These are phyloP conservation scores for Colletotrichum graminicola DNA, from an alignment of 2,329 filamentous ascomycete species.

Conservation along the genomic window DNA sequence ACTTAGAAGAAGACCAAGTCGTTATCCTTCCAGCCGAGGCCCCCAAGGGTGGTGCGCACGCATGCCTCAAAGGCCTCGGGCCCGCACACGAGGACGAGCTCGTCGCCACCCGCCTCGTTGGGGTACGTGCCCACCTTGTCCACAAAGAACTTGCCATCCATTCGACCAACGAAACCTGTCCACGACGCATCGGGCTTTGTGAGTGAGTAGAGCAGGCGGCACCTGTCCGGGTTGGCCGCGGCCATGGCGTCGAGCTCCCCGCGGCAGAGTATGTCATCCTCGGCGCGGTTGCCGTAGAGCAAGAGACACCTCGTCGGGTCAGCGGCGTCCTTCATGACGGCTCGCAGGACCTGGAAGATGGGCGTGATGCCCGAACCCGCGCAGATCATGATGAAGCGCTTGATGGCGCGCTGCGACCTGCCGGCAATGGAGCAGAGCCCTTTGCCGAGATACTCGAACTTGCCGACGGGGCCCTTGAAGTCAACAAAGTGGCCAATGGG, in stretches of 20 bases:
- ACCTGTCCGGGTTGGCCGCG: conserved; percentile 65
- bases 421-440: conserved; percentile 74
- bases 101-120: conserved; percentile 54
- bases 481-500: conserved; percentile 80
- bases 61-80: conserved; percentile 80
- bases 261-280: conserved; percentile 86
- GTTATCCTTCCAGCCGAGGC: conserved; percentile 78
- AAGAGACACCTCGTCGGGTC: conserved; percentile 79
- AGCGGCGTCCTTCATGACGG: conserved; percentile 73
- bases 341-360: conserved; percentile 84
- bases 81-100: conserved; percentile 83
- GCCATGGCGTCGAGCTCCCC: conserved; percentile 77
- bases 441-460: conserved; percentile 81
- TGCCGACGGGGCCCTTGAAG: conserved; percentile 89
- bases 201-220: conserved; percentile 76
- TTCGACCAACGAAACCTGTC: conserved; percentile 76
- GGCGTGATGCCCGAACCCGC: conserved; percentile 94
- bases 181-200: conserved; percentile 73
- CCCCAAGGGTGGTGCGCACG: conserved; percentile 63
- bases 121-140: conserved; percentile 64
- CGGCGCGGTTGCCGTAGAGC: conserved; percentile 80
- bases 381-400: conserved; percentile 86
- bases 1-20: conserved; percentile 81
- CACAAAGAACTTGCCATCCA: conserved; percentile 72
- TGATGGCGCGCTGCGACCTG: conserved; percentile 64